Base-by-base conservation (phyloP, 495 filamentous ascomycete species). In the Neurospora pannonica region DNA sequence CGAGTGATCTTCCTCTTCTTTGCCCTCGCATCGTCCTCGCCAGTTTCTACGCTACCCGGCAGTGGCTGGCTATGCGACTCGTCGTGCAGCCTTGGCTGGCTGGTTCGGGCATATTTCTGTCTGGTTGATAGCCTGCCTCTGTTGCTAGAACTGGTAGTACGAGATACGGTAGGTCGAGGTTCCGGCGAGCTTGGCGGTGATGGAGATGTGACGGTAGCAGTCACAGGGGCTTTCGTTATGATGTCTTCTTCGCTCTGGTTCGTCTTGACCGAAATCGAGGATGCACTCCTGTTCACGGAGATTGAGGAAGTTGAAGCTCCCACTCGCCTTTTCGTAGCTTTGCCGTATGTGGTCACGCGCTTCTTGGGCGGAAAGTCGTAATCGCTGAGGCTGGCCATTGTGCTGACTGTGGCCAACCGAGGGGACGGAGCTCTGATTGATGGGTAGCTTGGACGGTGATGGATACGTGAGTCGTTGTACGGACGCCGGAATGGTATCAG, bases 261-360 rank as follows among this genome's bases (percentile, higher is more conserved):
- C 15, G 54, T 67, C 7, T 67, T 67, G 54, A 67, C 54, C 13
- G 54, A 67, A 19, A 67, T 36, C 15, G 54, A 67, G 54, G 54
- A 67, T 34, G 28, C 28, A 19, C 54, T 67, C 15, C 54, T 67
- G 54, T 67, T 67, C 6, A 67, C 15, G 28, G 54, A 34, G 38
- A 42, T 71, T 37, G 67, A 72, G 69, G 72, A 60, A 9, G 71
- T 71, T 19, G 80, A 72, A 28, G 83, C 74, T 19, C 78, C 74
- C 43, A 75, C 42, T 71, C 82, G 77, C 76, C 74, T 81, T 70
- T 77, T 82, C 8, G 76, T 62, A 38, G 77, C 76, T 42, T 82
- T 85, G 43, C 84, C 84, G 74, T 86, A 86, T 11, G 84, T 86
- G 17, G 74, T 79, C 36, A 80, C 71, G 37, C 77, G 80, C 75